Percentiles rank a stretch among this genome's conserved stretches.
phyloP scores from a whole-genome alignment of 1,284 basidiomycete species.

The Tremellales sp. region DNA sequence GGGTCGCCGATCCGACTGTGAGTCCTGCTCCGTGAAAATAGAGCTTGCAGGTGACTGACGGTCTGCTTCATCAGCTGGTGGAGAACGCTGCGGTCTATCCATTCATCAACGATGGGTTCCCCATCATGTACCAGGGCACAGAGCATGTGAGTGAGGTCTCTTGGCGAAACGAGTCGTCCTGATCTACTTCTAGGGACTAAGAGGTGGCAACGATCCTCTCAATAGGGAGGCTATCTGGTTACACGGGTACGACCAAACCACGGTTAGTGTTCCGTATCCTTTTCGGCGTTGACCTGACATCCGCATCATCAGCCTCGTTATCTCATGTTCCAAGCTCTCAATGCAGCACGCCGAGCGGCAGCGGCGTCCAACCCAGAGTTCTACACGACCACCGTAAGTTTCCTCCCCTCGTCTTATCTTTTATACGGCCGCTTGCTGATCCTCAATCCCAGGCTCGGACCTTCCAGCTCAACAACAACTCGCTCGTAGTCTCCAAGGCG shows the following conservation, averaged over 20 bases:
- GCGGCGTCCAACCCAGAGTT: constrained; percentile 52
- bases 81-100: constrained; percentile 51
- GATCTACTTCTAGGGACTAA: constrained; percentile 49
- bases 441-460: constrained; percentile 50
- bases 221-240: constrained; percentile 50
- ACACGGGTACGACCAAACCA: constrained; percentile 49
- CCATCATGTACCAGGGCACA: constrained; percentile 58
- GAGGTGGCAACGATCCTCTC: constrained; percentile 49
- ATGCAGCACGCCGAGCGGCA: constrained; percentile 61
- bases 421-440: neutral
- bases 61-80: constrained; percentile 31
- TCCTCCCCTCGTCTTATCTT: neutral
- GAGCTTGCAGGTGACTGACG: constrained; percentile 2
- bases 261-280: constrained; percentile 40
- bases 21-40: constrained; percentile 16
- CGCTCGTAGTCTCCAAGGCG: constrained; percentile 60
- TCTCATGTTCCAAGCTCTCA: constrained; percentile 56
- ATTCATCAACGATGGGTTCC: constrained; percentile 54
- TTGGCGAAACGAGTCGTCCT: neutral
- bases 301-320: constrained; percentile 52
- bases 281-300: constrained; percentile 52
- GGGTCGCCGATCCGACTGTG: constrained; percentile 34
- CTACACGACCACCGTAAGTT: constrained; percentile 55
- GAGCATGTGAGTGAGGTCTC: constrained; percentile 45
- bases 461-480: constrained; percentile 46